A percentile compares a stretch with the other conserved stretches of the same genome.
Evolutionary conservation across 169 alveolate genomes (phyloP).

Genomic region (Perkinsus marinus): DNA sequence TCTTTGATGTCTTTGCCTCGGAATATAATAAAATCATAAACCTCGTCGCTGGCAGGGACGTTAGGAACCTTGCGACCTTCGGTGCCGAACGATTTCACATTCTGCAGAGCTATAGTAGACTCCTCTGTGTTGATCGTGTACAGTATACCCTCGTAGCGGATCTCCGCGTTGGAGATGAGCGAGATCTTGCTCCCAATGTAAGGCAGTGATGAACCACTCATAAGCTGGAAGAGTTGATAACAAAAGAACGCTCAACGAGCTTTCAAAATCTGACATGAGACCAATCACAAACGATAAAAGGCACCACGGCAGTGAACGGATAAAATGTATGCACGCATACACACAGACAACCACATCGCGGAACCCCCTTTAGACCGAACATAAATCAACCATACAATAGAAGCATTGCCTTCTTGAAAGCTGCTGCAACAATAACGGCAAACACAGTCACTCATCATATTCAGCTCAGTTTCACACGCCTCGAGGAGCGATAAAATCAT

Average conservation of each 20-base stretch:
- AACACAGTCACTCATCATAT: too few species aligned
- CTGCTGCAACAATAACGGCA: too few species aligned
- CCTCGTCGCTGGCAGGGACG: constrained; percentile 16
- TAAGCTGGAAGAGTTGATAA: not conserved
- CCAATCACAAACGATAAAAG: not conserved
- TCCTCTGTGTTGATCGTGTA: constrained; percentile 14
- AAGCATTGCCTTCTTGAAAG: too few species aligned
- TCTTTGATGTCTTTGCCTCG: constrained; percentile 22
- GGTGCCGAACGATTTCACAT: constrained; percentile 17
- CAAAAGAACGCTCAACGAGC: not conserved
- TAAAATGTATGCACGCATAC: not conserved
- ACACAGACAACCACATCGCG: not conserved
- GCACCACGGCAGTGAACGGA: not conserved
- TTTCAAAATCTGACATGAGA: not conserved
- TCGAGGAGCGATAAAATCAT: too few species aligned
- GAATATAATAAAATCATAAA: constrained; percentile 16
- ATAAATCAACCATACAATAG: too few species aligned
- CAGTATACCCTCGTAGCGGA: constrained; percentile 22
- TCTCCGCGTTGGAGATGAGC: constrained; percentile 14
- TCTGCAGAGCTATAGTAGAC: constrained; percentile 16
- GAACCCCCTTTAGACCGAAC: too few species aligned
- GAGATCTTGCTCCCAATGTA: constrained; percentile 18
- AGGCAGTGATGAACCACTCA: constrained; percentile 8
- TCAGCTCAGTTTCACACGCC: too few species aligned
- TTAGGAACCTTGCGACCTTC: constrained; percentile 21